Evolutionary conservation across 2,329 filamentous ascomycete genomes (phyloP).

Genomic region (Ophiognomonia clavigignenti-juglandacearum): DNA sequence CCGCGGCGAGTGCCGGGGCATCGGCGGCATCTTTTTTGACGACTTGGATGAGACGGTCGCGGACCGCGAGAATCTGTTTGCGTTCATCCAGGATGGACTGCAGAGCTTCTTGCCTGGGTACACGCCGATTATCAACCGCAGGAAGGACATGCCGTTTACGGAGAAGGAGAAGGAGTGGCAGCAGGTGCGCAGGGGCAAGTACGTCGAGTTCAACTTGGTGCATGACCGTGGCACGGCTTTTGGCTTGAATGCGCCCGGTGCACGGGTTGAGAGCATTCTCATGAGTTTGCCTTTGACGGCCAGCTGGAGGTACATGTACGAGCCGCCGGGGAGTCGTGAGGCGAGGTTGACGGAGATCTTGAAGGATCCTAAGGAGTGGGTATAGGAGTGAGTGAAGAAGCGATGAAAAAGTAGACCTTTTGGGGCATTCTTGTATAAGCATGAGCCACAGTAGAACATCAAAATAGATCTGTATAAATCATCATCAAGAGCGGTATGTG

Average conservation of each 20-base stretch:
- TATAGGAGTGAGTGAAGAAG: constrained; percentile 32
- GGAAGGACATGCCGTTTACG: constrained; percentile 89
- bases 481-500: no score
- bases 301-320: constrained; percentile 94
- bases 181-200: constrained; percentile 86
- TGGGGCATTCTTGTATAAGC: neutral
- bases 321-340: constrained; percentile 71
- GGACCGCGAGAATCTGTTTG: constrained; percentile 83
- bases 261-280: constrained; percentile 90
- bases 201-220: constrained; percentile 97
- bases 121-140: constrained; percentile 77
- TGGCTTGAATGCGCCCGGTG: constrained; percentile 86
- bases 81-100: constrained; percentile 81
- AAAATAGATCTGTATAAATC: neutral
- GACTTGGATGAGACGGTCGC: constrained; percentile 86
- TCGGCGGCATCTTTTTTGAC: constrained; percentile 98
- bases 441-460: constrained; percentile 4
- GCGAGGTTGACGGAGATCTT: constrained; percentile 73
- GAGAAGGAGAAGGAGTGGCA: constrained; percentile 92
- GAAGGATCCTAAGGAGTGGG: constrained; percentile 62
- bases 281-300: constrained; percentile 96
- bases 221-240: constrained; percentile 95
- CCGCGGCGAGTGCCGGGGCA: constrained; percentile 75
- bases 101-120: constrained; percentile 87
- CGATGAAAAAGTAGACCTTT: constrained; percentile 3